Base-by-base conservation (phyloP, 345 rosid genomes). In the Streptanthus diversifolius region DNA sequence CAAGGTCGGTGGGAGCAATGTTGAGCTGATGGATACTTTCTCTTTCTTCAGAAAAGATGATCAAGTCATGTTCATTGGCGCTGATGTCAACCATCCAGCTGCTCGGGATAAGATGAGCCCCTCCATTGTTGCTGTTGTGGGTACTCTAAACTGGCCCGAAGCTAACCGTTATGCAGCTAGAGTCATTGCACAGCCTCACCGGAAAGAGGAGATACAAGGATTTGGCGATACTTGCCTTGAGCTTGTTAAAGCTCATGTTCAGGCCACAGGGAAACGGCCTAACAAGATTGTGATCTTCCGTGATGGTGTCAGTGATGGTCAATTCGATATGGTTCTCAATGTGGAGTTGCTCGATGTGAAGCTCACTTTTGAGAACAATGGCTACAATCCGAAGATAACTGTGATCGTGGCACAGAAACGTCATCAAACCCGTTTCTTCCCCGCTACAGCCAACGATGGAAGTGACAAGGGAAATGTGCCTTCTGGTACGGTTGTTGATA, bases 1-100 rank as follows among this genome's bases (percentile, higher is more conserved):
- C 0, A 93, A 93, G 80, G 91, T 93, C 21, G 98, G 96, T 39
- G 97, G 98, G 48, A 93, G 96, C 83, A 93, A 91, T 9, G 83
- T 79, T 0, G 98, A 91, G 86, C 88, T 93, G 53, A 61, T 68
- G 44, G 86, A 85, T 49, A 65, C 43, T 35, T 84, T 89, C 36
- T 85, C 92, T 1, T 77, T 66, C 80, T 83, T 93, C 27, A 64
- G 13, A 7, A 78, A 64, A 72, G 75, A 77, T 1, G 83, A 72
- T 41, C 79, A 82, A 60, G 96, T 87, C 27, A 93, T 93, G 97
- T 93, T 89, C 39, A 66, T 93, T 0, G 98, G 98, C 7, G 97
- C 95, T 43, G 97, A 93, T 77, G 98, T 93, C 21, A 93, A 91
- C 78, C 98, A 93, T 80, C 97, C 98, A 15, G 85, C 75, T 15